Conservation (phyloP, 2,329 filamentous ascomycete species). For the Macrophomina phaseolina region DNA sequence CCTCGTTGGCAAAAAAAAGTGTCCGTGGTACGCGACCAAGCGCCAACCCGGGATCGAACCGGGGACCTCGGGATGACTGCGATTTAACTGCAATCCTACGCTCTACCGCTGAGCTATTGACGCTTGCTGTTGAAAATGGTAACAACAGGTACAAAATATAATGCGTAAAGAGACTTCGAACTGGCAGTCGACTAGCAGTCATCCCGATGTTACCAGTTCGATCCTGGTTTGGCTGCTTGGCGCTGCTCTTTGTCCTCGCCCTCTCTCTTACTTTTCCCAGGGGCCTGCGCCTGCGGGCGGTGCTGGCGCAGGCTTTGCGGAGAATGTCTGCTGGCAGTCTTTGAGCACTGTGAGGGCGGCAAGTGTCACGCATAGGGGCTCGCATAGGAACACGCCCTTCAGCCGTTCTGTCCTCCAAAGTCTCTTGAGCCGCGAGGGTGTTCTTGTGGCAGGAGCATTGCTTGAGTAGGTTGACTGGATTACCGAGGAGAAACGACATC, state of each 20-base stretch:
- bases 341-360: too few species aligned
- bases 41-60: neutral
- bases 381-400: too few species aligned
- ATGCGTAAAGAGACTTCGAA: neutral
- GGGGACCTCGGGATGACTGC: neutral
- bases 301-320: neutral
- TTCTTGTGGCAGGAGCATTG: too few species aligned
- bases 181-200: neutral
- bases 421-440: too few species aligned
- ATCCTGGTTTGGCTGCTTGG: neutral
- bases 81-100: neutral
- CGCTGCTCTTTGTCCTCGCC: neutral
- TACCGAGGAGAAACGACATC: too few species aligned
- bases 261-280: neutral
- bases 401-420: too few species aligned
- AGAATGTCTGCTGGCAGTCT: too few species aligned
- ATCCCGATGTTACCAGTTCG: constrained; percentile 17
- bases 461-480: too few species aligned
- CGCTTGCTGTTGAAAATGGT: neutral
- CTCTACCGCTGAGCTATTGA: neutral
- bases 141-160: too few species aligned
- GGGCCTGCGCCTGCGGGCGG: neutral
- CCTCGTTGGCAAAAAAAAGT: neutral
- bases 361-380: too few species aligned
- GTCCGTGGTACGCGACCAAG: neutral